These are phyloP conservation scores for Camptophora hylomeconis DNA, from an alignment of 2,329 filamentous ascomycete species.

Conservation along the genomic window DNA sequence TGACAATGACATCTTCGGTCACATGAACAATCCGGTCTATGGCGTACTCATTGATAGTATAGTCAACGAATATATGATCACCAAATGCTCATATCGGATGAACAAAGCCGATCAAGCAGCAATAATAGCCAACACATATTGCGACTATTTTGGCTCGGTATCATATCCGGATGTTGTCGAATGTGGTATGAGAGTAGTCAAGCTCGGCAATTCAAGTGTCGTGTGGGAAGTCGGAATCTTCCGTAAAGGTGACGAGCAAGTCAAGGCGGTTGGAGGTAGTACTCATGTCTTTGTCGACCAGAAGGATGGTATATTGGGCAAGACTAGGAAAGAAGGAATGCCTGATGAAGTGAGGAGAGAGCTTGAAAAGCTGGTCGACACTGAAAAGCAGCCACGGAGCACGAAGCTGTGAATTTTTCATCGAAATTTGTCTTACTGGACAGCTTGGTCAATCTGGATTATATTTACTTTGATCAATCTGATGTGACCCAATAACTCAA, in stretches of 20 bases:
- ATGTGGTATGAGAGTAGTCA: conserved; percentile 67
- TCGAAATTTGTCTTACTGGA: too few species aligned
- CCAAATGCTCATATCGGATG: conserved; percentile 61
- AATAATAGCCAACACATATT: conserved; percentile 73
- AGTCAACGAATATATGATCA: conserved; percentile 77
- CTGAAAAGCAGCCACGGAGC: too few species aligned
- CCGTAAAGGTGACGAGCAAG: conserved; percentile 55
- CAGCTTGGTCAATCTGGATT: too few species aligned
- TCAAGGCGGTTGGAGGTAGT: conserved; percentile 75
- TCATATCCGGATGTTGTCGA: conserved; percentile 74
- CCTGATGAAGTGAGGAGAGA: too few species aligned
- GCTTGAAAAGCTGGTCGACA: too few species aligned
- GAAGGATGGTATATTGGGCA: too few species aligned
- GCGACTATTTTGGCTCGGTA: conserved; percentile 71
- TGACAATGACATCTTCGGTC: conserved; percentile 91
- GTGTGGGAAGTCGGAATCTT: conserved; percentile 86
- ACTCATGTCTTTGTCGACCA: conserved; percentile 75
- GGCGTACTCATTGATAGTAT: conserved; percentile 80
- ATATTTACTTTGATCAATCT: too few species aligned
- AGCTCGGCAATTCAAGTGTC: conserved; percentile 73
- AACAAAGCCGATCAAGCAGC: conserved; percentile 59
- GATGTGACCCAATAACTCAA: too few species aligned
- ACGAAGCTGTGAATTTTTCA: too few species aligned
- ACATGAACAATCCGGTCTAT: conserved; percentile 86
- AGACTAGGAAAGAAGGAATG: too few species aligned